Evolutionary conservation across 2,329 filamentous ascomycete genomes (phyloP).

Genomic region (Sarocladium kiliense): DNA sequence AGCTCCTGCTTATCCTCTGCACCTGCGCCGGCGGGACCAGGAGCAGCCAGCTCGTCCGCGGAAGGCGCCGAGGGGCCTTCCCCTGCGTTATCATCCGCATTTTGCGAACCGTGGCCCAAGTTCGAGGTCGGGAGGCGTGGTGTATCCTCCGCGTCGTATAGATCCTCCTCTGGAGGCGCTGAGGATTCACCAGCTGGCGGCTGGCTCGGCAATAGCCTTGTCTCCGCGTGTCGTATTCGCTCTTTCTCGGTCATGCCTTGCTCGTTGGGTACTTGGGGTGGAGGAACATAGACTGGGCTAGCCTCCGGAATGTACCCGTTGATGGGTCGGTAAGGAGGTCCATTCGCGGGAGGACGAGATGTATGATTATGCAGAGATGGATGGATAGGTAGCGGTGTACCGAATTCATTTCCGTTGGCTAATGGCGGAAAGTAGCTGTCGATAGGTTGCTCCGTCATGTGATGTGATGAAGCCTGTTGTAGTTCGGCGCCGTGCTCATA

Average conservation of each 20-base stretch:
- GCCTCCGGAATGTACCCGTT: constrained; percentile 13
- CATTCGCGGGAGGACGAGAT: neutral
- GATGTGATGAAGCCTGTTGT: constrained; percentile 8
- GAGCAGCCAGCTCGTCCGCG: constrained; percentile 34
- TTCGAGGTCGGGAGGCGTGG: constrained; percentile 16
- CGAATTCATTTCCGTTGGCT: constrained; percentile 23
- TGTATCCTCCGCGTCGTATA: constrained; percentile 43
- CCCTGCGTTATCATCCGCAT: constrained; percentile 16
- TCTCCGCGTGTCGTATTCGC: constrained; percentile 69
- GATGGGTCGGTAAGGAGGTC: constrained; percentile 12
- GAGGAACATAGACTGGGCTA: constrained; percentile 49
- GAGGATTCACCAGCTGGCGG: constrained; percentile 44
- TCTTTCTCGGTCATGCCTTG: constrained; percentile 75
- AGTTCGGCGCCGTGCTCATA: constrained; percentile 16
- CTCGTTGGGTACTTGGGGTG: constrained; percentile 55
- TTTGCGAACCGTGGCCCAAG: constrained; percentile 11
- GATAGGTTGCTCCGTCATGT: neutral
- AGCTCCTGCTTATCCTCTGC: constrained; percentile 76
- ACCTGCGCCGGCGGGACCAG: constrained; percentile 22
- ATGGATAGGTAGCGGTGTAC: constrained; percentile 9
- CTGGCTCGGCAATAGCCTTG: constrained; percentile 73
- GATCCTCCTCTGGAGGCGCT: constrained; percentile 37
- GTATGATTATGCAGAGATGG: neutral
- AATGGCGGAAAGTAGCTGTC: constrained; percentile 21
- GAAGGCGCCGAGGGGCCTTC: constrained; percentile 39